Percentiles rank a stretch among this genome's conserved stretches.
phyloP scores from a whole-genome alignment of 345 rosid species.

The Gynandropsis gynandra region DNA sequence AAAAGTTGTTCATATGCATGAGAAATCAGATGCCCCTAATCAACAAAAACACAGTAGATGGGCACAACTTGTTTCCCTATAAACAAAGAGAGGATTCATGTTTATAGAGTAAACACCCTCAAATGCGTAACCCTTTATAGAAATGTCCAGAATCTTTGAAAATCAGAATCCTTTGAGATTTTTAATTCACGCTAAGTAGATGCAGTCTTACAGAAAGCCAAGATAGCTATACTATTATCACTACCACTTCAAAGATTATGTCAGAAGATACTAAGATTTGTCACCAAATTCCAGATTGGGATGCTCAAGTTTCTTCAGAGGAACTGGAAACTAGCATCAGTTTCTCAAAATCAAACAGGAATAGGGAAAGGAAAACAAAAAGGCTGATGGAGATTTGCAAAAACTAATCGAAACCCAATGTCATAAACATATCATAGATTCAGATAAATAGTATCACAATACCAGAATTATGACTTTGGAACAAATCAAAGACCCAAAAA shows the following conservation, averaged over 20 bases:
- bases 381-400: background rate
- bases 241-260: background rate
- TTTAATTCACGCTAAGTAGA: background rate
- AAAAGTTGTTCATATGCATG: background rate
- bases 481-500: conserved; percentile 17
- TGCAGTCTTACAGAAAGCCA: background rate
- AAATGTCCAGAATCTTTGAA: too few relatives aligned
- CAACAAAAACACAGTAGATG: background rate
- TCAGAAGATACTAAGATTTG: background rate
- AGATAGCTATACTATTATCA: background rate
- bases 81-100: too few relatives aligned
- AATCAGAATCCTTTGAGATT: background rate
- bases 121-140: too few relatives aligned
- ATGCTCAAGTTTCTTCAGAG: background rate
- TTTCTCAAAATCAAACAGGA: conserved; percentile 10
- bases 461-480: too few relatives aligned
- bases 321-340: background rate
- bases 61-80: background rate
- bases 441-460: background rate
- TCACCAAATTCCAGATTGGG: conserved; percentile 2
- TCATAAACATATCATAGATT: background rate
- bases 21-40: background rate
- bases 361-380: background rate
- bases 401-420: background rate
- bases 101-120: too few relatives aligned